Evolutionary conservation across 805 yeast species (phyloP).

Genomic region (Ogataea pilisensis): DNA sequence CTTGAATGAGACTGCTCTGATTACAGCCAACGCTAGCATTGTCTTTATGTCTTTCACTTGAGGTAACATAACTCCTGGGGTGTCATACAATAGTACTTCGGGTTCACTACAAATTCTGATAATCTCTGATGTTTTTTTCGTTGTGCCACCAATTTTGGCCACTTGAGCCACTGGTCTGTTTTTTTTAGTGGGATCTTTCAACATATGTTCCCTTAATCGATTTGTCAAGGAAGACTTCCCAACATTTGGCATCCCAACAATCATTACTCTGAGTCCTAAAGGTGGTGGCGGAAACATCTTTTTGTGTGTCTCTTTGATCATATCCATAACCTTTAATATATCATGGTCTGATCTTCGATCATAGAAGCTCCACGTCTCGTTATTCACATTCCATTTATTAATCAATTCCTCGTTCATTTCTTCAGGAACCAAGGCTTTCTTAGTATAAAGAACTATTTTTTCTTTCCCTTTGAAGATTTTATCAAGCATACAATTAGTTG

Average conservation of each 20-base stretch:
- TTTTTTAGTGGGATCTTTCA: slow-evolving; percentile 18
- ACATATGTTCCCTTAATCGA: slow-evolving; percentile 46
- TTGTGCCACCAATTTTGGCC: slow-evolving; percentile 89
- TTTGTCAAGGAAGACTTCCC: slow-evolving; percentile 88
- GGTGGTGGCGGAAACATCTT: slow-evolving; percentile 70
- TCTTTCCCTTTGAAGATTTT: slow-evolving; percentile 51
- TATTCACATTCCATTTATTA: slow-evolving; percentile 28
- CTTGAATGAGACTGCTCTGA: slow-evolving; percentile 68
- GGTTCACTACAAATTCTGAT: slow-evolving; percentile 62
- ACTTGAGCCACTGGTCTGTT: slow-evolving; percentile 71
- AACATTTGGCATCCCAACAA: slow-evolving; percentile 97
- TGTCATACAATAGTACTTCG: slow-evolving; percentile 70
- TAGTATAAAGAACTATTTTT: slow-evolving; percentile 70
- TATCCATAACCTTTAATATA: slow-evolving; percentile 45
- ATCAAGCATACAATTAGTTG: slow-evolving; percentile 78
- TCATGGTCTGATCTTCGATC: slow-evolving; percentile 50
- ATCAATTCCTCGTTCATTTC: slow-evolving; percentile 23
- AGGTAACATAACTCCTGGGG: slow-evolving; percentile 92
- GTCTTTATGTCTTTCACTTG: slow-evolving; percentile 58
- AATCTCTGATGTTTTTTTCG: slow-evolving; percentile 71
- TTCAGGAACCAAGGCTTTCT: slow-evolving; percentile 58
- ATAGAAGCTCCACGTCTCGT: slow-evolving; percentile 37
- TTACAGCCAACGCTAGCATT: slow-evolving; percentile 69
- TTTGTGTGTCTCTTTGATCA: slow-evolving; percentile 42
- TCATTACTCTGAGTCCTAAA: slow-evolving; percentile 68